A percentile compares a stretch with the other conserved stretches of the same genome.
phyloP scores from a whole-genome alignment of 2,329 filamentous ascomycete species.

The Colletotrichum ledebouriae region DNA sequence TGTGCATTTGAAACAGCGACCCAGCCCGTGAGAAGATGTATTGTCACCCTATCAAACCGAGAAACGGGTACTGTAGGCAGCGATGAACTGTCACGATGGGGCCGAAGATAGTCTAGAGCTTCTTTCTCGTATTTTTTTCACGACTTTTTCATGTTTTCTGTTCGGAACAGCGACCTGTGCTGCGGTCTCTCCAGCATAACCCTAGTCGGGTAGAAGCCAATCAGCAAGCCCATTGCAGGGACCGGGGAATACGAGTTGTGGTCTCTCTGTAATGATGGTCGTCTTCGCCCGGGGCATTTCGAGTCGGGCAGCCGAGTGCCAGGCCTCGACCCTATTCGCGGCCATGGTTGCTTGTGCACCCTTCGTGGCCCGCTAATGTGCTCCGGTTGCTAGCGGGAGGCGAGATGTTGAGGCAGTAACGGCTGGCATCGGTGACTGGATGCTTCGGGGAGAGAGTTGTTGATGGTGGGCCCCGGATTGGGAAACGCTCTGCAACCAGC shows the following conservation, averaged over 20 bases:
- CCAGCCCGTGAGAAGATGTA: slow-evolving; percentile 23
- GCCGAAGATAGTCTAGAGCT: slow-evolving; percentile 18
- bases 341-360: slow-evolving; percentile 24
- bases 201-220: slow-evolving; percentile 32
- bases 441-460: slow-evolving; percentile 5
- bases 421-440: slow-evolving; percentile 4
- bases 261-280: slow-evolving; percentile 10
- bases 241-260: slow-evolving; percentile 39
- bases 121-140: slow-evolving; percentile 32
- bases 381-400: slow-evolving; percentile 14
- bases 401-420: slow-evolving; percentile 25
- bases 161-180: slow-evolving; percentile 29
- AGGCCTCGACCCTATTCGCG: slow-evolving; percentile 24
- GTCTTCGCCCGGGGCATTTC: background rate
- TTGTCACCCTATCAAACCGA: slow-evolving; percentile 37
- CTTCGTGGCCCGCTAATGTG: slow-evolving; percentile 34
- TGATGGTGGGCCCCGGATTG: slow-evolving; percentile 21
- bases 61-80: slow-evolving; percentile 11
- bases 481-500: slow-evolving; percentile 19
- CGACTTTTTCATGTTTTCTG: slow-evolving; percentile 9
- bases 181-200: slow-evolving; percentile 27
- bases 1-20: slow-evolving; percentile 36
- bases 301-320: slow-evolving; percentile 32
- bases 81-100: slow-evolving; percentile 26
- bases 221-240: slow-evolving; percentile 32